These are phyloP conservation scores for Colletotrichum sp. DNA, from an alignment of 2,329 filamentous ascomycete species.

Conservation along the genomic window DNA sequence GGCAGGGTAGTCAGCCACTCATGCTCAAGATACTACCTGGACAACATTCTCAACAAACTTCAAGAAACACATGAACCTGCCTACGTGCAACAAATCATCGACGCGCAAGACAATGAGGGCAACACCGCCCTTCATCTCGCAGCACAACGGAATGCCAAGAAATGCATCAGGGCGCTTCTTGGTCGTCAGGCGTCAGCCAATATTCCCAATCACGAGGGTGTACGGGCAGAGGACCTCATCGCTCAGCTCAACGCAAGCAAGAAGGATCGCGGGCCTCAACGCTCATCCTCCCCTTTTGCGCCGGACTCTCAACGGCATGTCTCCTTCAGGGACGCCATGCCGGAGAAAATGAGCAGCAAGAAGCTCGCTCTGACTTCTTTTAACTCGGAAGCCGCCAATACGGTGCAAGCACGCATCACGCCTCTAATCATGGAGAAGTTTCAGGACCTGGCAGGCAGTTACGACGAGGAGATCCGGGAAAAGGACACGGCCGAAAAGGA, in stretches of 20 bases:
- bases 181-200: constrained; percentile 83
- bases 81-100: constrained; percentile 79
- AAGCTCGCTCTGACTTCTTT: constrained; percentile 47
- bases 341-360: constrained; percentile 42
- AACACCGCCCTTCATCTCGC: constrained; percentile 83
- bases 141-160: constrained; percentile 84
- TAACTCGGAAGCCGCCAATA: constrained; percentile 70
- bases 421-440: constrained; percentile 75
- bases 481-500: constrained; percentile 74
- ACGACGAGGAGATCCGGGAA: constrained; percentile 77
- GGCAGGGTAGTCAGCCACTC: constrained; percentile 83
- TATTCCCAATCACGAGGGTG: constrained; percentile 80
- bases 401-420: constrained; percentile 72
- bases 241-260: constrained; percentile 73
- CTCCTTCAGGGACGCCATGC: constrained; percentile 55
- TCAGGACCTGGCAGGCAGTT: constrained; percentile 70
- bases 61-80: constrained; percentile 77
- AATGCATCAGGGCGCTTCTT: constrained; percentile 82
- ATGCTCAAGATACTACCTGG: constrained; percentile 91
- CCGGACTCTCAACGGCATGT: constrained; percentile 64
- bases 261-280: constrained; percentile 69
- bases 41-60: constrained; percentile 87
- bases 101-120: constrained; percentile 82
- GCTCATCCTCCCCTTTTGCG: constrained; percentile 77
- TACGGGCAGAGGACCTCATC: constrained; percentile 86